Percentiles rank a stretch among this genome's conserved stretches.
Conservation (phyloP, 371 early-diverging fungal species). For the Catenaria anguillulae region DNA sequence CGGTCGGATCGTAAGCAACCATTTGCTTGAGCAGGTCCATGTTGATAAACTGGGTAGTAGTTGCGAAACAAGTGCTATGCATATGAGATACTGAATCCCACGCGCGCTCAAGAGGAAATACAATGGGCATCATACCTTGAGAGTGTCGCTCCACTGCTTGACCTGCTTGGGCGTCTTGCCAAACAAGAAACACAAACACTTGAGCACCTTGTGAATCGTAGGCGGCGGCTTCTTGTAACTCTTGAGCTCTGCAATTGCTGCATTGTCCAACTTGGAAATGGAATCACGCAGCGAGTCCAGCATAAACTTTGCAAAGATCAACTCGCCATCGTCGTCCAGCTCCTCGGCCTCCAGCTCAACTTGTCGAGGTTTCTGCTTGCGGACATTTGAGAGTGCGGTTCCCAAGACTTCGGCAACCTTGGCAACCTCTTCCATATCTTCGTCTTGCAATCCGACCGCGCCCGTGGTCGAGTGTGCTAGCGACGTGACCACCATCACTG, state of each 20-base stretch:
- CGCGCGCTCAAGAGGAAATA: neutral
- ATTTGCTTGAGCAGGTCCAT: constrained; percentile 26
- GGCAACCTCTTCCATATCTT: constrained; percentile 4
- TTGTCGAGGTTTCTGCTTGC: neutral
- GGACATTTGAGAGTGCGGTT: neutral
- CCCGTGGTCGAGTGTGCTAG: neutral
- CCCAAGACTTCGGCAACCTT: constrained; percentile 1
- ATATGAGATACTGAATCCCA: neutral
- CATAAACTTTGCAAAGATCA: constrained; percentile 33
- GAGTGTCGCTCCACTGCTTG: constrained; percentile 20
- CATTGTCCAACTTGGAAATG: constrained; percentile 21
- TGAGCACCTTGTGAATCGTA: constrained; percentile 27
- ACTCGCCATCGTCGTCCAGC: constrained; percentile 5
- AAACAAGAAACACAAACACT: constrained; percentile 34
- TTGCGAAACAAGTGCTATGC: constrained; percentile 1
- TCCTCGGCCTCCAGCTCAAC: neutral
- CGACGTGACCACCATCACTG: constrained; percentile 1
- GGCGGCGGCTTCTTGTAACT: constrained; percentile 35
- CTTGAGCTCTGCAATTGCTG: constrained; percentile 27
- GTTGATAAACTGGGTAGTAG: constrained; percentile 26
- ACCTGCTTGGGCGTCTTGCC: constrained; percentile 28
- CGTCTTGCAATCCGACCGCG: neutral
- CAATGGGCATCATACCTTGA: constrained; percentile 24
- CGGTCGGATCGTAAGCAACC: constrained; percentile 34
- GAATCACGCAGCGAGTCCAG: constrained; percentile 19